Evolutionary conservation across 2,329 filamentous ascomycete species (phyloP).

Genomic region (Trichothecium sympodiale): DNA sequence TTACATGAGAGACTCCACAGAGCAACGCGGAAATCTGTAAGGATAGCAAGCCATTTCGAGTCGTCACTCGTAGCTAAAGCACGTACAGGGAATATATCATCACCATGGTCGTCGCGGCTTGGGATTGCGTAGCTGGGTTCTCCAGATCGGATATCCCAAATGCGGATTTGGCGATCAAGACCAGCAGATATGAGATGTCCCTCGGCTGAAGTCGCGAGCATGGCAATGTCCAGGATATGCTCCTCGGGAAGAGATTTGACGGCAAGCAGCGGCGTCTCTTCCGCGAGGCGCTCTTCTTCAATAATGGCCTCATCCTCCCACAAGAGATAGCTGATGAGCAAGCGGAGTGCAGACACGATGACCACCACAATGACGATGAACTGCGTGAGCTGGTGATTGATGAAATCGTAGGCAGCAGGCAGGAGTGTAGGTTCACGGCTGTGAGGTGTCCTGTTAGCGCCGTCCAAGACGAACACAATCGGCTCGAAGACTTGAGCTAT

Average conservation of each 20-base stretch:
- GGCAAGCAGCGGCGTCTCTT: constrained; percentile 39
- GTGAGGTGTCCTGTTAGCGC: constrained; percentile 52
- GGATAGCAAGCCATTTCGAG: constrained; percentile 55
- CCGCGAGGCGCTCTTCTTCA: constrained; percentile 32
- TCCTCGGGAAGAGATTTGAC: constrained; percentile 50
- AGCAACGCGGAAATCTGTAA: constrained; percentile 46
- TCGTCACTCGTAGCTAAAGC: constrained; percentile 54
- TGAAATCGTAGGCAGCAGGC: constrained; percentile 50
- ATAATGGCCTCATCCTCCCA: constrained; percentile 47
- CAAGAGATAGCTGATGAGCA: constrained; percentile 65
- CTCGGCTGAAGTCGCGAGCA: constrained; percentile 49
- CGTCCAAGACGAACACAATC: constrained; percentile 59
- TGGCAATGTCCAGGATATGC: constrained; percentile 59
- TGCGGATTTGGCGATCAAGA: constrained; percentile 55
- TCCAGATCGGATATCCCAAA: constrained; percentile 50
- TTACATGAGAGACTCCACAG: constrained; percentile 53
- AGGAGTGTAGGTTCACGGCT: constrained; percentile 23
- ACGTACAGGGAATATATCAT: constrained; percentile 46
- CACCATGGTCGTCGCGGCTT: constrained; percentile 26
- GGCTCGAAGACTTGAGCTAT: constrained; percentile 66
- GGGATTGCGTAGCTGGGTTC: constrained; percentile 28
- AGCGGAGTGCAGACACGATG: constrained; percentile 50
- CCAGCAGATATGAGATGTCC: constrained; percentile 60
- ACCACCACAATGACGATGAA: constrained; percentile 55
- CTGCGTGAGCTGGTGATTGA: constrained; percentile 43